These are phyloP conservation scores for Gracilariopsis chorda DNA, from an alignment of 23 red algal genomes.

Conservation along the genomic window DNA sequence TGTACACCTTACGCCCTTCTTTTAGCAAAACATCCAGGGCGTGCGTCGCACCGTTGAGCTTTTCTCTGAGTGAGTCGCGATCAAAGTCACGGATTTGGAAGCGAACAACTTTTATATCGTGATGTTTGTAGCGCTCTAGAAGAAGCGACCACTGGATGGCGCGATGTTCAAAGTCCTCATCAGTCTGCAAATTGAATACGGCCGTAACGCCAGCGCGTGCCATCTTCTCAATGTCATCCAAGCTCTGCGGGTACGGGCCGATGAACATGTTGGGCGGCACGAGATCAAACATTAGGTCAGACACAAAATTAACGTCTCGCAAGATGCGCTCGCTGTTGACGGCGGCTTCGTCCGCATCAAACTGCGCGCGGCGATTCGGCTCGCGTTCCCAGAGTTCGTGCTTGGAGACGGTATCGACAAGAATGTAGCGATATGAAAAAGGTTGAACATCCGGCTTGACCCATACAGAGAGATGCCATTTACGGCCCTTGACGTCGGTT, in stretches of 20 bases:
- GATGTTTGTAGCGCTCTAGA: slow-evolving; percentile 30
- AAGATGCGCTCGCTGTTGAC: slow-evolving; percentile 51
- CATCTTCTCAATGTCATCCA: slow-evolving; percentile 63
- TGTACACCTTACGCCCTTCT: slow-evolving; percentile 58
- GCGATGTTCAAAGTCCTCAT: slow-evolving; percentile 93
- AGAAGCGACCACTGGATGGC: slow-evolving; percentile 67
- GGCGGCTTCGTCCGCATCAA: slow-evolving; percentile 1
- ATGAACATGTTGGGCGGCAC: slow-evolving; percentile 77
- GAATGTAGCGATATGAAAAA: slow-evolving; percentile 80
- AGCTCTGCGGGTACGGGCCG: slow-evolving; percentile 88
- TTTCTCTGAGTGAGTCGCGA: slow-evolving; percentile 37
- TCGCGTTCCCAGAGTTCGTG: slow-evolving; percentile 82
- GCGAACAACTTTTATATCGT: slow-evolving; percentile 47
- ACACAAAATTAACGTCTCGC: slow-evolving; percentile 89
- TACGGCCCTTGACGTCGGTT: slow-evolving; percentile 80
- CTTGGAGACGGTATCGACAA: slow-evolving; percentile 40
- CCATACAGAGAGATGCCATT: slow-evolving; percentile 67
- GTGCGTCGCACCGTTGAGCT: slow-evolving; percentile 50
- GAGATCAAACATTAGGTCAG: slow-evolving; percentile 64
- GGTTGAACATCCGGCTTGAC: not conserved
- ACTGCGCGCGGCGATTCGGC: slow-evolving; percentile 72
- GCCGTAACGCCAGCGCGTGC: slow-evolving; percentile 70
- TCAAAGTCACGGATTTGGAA: slow-evolving; percentile 80
- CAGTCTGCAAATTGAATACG: slow-evolving; percentile 89
- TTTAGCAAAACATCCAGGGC: slow-evolving; percentile 44